Conservation (phyloP, 1,284 basidiomycete species). For the Acaromyces ingoldii region DNA sequence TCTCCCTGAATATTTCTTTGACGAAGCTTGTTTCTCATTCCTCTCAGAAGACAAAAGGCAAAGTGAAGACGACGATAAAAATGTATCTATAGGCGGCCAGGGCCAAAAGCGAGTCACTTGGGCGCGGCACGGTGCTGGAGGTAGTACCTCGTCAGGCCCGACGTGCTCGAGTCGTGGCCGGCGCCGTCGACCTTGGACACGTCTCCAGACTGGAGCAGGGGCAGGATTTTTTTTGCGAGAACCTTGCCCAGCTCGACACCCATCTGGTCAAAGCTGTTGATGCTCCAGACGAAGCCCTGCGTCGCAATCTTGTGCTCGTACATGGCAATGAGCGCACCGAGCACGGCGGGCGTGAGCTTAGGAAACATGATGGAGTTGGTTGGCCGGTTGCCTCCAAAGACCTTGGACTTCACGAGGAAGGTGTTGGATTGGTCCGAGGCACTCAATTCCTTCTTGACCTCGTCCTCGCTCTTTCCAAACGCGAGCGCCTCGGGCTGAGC, state of each 20-base stretch:
- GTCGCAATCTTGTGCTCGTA: conserved; percentile 99
- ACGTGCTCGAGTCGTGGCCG: conserved; percentile 73
- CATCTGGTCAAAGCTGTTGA: conserved; percentile 79
- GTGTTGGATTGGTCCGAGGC: conserved; percentile 65
- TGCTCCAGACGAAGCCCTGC: conserved; percentile 91
- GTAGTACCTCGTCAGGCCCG: conserved; percentile 42
- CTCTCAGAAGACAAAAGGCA: too few relatives aligned
- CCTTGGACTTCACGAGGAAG: conserved; percentile 88
- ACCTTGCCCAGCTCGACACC: conserved; percentile 73
- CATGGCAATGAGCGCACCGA: conserved; percentile 82
- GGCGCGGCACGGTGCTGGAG: too few relatives aligned
- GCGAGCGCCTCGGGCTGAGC: conserved; percentile 95
- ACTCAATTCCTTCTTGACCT: conserved; percentile 75
- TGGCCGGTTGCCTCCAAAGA: conserved; percentile 94
- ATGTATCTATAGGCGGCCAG: too few relatives aligned
- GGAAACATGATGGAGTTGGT: conserved; percentile 97
- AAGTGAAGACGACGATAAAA: too few relatives aligned
- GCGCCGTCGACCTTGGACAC: conserved; percentile 61
- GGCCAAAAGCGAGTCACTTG: too few relatives aligned
- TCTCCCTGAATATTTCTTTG: too few relatives aligned
- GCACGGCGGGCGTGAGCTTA: conserved; percentile 78
- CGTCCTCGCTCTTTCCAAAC: conserved; percentile 90
- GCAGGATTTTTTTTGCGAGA: conserved; percentile 88
- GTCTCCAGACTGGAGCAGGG: conserved; percentile 72
- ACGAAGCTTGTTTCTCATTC: too few relatives aligned